Conservation (phyloP, 805 yeast genomes). For the Candida succiphila region DNA sequence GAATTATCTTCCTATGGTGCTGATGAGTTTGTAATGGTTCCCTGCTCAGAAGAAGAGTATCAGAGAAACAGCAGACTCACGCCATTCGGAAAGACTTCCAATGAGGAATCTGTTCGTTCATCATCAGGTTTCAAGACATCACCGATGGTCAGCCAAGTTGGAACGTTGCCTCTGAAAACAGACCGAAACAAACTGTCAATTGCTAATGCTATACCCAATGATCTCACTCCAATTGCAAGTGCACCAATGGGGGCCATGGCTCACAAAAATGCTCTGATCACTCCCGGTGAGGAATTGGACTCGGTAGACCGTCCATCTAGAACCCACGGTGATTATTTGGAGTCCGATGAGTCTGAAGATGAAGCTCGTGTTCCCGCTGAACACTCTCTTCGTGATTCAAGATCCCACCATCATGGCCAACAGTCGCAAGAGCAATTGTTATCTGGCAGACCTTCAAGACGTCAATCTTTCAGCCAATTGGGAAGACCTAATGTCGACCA, state of each 20-base stretch:
- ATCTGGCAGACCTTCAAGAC: not conserved
- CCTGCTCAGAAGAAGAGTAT: conserved; percentile 39
- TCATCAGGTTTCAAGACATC: not conserved
- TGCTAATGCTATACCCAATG: not conserved
- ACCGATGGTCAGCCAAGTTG: not conserved
- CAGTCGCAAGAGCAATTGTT: no score
- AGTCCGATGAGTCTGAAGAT: conserved; percentile 1
- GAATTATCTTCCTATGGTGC: conserved; percentile 62
- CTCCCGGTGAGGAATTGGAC: not conserved
- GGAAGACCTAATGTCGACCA: conserved; percentile 1
- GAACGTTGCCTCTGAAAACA: not conserved
- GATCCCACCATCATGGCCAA: not conserved
- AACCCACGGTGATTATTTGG: not conserved
- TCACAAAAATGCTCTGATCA: not conserved
- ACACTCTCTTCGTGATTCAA: no score
- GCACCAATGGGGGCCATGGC: not conserved
- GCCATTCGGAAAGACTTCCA: conserved; percentile 24
- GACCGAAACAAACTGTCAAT: no score
- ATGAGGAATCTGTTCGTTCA: not conserved
- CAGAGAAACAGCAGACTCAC: conserved; percentile 38
- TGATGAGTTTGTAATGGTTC: conserved; percentile 72
- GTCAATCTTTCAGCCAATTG: conserved; percentile 1
- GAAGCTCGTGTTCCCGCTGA: not conserved
- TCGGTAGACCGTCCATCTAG: not conserved
- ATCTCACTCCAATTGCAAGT: not conserved